A percentile compares a stretch with the other conserved stretches of the same genome.
These are phyloP conservation scores for Apiospora koreana DNA, from an alignment of 2,329 filamentous ascomycete species.

Conservation along the genomic window DNA sequence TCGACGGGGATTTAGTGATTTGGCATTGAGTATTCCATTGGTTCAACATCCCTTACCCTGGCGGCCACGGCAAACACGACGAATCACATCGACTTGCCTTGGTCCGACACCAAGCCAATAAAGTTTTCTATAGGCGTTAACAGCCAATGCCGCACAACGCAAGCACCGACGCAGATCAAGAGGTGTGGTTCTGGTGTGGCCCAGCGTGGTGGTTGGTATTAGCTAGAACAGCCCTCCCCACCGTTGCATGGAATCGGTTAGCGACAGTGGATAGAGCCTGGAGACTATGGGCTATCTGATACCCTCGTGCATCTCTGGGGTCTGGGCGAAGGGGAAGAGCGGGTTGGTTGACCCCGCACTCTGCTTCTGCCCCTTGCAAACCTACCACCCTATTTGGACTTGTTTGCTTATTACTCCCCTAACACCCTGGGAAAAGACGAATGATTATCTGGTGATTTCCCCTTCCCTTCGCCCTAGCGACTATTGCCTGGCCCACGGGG, in stretches of 20 bases:
- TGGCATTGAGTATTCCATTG: neutral
- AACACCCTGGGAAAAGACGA: neutral
- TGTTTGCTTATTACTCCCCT: neutral
- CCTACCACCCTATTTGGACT: neutral
- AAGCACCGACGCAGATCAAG: neutral
- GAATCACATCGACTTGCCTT: neutral
- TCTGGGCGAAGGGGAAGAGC: neutral
- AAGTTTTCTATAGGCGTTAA: slow-evolving; percentile 2
- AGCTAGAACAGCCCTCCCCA: neutral
- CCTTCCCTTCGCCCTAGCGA: slow-evolving; percentile 3
- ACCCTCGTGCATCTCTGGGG: slow-evolving; percentile 1
- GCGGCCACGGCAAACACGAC: neutral
- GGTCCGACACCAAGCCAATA: neutral
- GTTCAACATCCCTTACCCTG: neutral
- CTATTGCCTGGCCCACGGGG: neutral
- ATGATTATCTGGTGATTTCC: neutral
- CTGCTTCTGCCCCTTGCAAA: neutral
- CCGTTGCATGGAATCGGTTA: neutral
- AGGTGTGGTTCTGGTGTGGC: neutral
- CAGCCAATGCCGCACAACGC: neutral
- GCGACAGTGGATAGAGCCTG: neutral
- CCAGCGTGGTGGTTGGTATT: neutral
- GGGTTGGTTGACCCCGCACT: neutral
- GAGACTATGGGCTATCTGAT: neutral
- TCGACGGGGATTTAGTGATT: neutral